Conservation (phyloP, 441 rosid genomes). For the Gossypium schwendimanii region DNA sequence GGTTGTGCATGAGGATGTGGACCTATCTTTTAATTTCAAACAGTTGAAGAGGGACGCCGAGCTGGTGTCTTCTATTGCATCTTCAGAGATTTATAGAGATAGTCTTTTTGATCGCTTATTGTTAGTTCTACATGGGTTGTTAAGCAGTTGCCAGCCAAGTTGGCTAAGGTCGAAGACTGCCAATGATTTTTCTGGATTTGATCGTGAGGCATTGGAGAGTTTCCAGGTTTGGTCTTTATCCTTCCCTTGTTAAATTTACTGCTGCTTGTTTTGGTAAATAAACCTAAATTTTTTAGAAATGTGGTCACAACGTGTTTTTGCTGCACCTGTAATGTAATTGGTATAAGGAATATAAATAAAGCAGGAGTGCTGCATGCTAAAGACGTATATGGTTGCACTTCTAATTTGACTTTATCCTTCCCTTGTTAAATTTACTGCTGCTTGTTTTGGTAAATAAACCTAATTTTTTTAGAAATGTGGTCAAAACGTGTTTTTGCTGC, state of each 20-base stretch:
- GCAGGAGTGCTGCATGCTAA: background rate
- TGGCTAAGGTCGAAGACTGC: constrained; percentile 66
- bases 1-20: constrained; percentile 83
- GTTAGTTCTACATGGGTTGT: constrained; percentile 76
- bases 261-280: background rate
- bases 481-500: background rate
- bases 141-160: constrained; percentile 70
- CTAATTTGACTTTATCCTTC: background rate
- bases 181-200: constrained; percentile 58
- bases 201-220: constrained; percentile 71
- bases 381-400: background rate
- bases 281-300: background rate
- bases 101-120: constrained; percentile 76
- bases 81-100: constrained; percentile 49
- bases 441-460: background rate
- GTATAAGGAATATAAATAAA: background rate
- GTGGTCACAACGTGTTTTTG: background rate
- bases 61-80: constrained; percentile 29
- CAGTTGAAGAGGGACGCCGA: constrained; percentile 61
- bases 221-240: constrained; percentile 65
- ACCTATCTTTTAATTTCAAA: constrained; percentile 38
- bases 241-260: background rate
- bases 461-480: background rate
- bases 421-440: background rate
- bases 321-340: background rate